Conservation (phyloP, 2,329 filamentous ascomycete genomes). For the Phyllosticta paracitricarpa region DNA sequence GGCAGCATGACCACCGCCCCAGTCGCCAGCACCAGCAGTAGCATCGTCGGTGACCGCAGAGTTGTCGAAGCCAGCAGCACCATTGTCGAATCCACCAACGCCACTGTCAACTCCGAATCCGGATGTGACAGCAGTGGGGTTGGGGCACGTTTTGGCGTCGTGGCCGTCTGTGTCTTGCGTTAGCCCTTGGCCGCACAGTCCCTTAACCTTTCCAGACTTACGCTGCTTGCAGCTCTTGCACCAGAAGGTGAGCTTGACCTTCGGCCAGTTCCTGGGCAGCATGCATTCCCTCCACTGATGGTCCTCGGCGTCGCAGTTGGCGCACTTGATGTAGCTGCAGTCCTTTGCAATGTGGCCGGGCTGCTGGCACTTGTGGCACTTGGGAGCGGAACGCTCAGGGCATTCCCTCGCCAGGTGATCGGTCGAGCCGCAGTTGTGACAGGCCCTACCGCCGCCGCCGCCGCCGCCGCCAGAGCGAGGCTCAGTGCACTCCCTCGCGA, state of each 20-base stretch:
- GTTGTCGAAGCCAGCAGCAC: neutral
- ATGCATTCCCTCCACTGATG: slow-evolving; percentile 47
- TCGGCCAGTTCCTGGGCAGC: slow-evolving; percentile 40
- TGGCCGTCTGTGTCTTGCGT: slow-evolving; percentile 2
- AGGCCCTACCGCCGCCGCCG: neutral
- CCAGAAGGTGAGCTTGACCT: slow-evolving; percentile 35
- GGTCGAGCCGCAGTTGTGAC: neutral
- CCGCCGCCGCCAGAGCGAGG: neutral
- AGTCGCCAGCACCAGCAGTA: neutral
- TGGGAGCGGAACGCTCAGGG: neutral
- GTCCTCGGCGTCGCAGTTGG: slow-evolving; percentile 55
- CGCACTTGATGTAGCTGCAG: slow-evolving; percentile 28
- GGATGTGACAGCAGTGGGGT: neutral
- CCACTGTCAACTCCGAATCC: neutral
- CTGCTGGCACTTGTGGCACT: slow-evolving; percentile 17
- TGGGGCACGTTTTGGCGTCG: slow-evolving; percentile 3
- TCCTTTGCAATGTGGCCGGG: slow-evolving; percentile 19
- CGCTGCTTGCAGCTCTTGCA: slow-evolving; percentile 47
- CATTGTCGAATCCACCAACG: neutral
- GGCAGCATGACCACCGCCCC: neutral
- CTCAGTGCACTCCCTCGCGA: slow-evolving; percentile 17
- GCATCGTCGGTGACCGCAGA: neutral
- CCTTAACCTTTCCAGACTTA: slow-evolving; percentile 15
- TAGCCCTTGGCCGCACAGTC: slow-evolving; percentile 1
- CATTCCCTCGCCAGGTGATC: neutral